These are phyloP conservation scores for Starmerella stellata DNA, from an alignment of 805 yeast genomes.

Conservation along the genomic window DNA sequence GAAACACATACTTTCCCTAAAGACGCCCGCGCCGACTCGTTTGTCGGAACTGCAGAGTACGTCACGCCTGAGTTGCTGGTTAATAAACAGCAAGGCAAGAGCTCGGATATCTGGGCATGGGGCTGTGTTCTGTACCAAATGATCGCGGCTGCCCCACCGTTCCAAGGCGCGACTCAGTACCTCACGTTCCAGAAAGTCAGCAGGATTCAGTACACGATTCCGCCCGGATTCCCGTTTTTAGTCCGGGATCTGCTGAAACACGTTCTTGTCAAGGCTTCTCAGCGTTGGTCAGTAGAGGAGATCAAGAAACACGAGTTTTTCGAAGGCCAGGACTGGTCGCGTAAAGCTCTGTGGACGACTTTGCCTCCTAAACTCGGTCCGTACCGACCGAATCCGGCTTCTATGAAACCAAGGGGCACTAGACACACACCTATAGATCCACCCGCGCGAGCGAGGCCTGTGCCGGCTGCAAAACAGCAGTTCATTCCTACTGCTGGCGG, in stretches of 20 bases:
- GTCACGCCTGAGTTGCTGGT: slow-evolving; percentile 81
- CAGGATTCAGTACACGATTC: slow-evolving; percentile 52
- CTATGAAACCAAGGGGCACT: slow-evolving; percentile 14
- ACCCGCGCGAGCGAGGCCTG: background rate
- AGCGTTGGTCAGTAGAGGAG: slow-evolving; percentile 38
- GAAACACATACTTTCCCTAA: slow-evolving; percentile 21
- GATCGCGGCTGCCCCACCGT: slow-evolving; percentile 72
- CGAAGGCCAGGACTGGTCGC: slow-evolving; percentile 49
- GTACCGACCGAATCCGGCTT: slow-evolving; percentile 13
- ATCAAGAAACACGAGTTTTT: slow-evolving; percentile 62
- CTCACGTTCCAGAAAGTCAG: slow-evolving; percentile 80
- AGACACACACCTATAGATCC: background rate
- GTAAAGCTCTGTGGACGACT: slow-evolving; percentile 47
- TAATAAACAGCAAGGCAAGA: slow-evolving; percentile 62
- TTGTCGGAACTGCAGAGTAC: slow-evolving; percentile 95
- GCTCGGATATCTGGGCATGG: slow-evolving; percentile 82
- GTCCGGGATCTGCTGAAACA: slow-evolving; percentile 50
- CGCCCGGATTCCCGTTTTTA: slow-evolving; percentile 42
- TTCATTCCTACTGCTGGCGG: slow-evolving; percentile 15
- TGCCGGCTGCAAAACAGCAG: slow-evolving; percentile 1
- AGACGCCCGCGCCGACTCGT: slow-evolving; percentile 37
- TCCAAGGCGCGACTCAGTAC: slow-evolving; percentile 70
- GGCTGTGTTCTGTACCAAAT: slow-evolving; percentile 80
- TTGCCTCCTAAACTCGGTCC: slow-evolving; percentile 54
- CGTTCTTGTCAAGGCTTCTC: slow-evolving; percentile 50